Percentiles rank a stretch among this genome's conserved stretches.
Evolutionary conservation across 1,284 basidiomycete genomes (phyloP).

Genomic region (Cutaneotrichosporon dermatis): DNA sequence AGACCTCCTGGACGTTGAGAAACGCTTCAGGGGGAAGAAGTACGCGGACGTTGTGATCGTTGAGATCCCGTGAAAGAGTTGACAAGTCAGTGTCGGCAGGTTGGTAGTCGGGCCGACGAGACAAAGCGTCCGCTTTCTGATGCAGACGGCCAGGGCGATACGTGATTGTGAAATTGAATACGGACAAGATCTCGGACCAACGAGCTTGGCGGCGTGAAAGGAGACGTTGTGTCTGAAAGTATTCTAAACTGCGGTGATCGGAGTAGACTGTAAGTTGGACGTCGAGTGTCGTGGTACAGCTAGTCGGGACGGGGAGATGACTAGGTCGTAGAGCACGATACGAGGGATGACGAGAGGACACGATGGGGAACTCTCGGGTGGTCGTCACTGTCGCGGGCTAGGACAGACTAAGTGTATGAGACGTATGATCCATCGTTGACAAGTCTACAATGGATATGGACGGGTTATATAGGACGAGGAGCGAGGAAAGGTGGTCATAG

Average conservation of each 20-base stretch:
- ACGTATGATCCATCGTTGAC: no score
- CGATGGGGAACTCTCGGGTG: no score
- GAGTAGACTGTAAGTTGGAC: slow-evolving; percentile 34
- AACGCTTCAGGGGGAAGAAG: not conserved
- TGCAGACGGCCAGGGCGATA: slow-evolving; percentile 47
- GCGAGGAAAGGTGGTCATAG: no score
- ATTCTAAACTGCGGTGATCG: slow-evolving; percentile 54
- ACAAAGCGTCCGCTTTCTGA: slow-evolving; percentile 46
- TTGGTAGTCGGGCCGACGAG: slow-evolving; percentile 36
- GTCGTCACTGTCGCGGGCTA: no score
- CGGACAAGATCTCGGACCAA: slow-evolving; percentile 45
- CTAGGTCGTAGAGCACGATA: no score
- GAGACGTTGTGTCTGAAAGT: slow-evolving; percentile 45
- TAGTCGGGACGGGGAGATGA: no score
- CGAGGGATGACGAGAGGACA: no score
- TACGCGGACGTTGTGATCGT: slow-evolving; percentile 50
- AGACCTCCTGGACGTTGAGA: not conserved
- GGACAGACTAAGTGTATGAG: no score
- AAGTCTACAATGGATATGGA: no score
- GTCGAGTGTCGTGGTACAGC: no score
- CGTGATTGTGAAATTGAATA: slow-evolving; percentile 47
- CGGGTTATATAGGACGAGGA: no score
- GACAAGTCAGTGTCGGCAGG: slow-evolving; percentile 41
- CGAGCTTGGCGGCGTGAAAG: slow-evolving; percentile 50
- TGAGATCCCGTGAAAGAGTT: slow-evolving; percentile 44